Percentiles rank a stretch among this genome's conserved stretches.
These are phyloP conservation scores for Paspalum notatum DNA, from an alignment of 176 grass and related monocot genomes.

Conservation along the genomic window DNA sequence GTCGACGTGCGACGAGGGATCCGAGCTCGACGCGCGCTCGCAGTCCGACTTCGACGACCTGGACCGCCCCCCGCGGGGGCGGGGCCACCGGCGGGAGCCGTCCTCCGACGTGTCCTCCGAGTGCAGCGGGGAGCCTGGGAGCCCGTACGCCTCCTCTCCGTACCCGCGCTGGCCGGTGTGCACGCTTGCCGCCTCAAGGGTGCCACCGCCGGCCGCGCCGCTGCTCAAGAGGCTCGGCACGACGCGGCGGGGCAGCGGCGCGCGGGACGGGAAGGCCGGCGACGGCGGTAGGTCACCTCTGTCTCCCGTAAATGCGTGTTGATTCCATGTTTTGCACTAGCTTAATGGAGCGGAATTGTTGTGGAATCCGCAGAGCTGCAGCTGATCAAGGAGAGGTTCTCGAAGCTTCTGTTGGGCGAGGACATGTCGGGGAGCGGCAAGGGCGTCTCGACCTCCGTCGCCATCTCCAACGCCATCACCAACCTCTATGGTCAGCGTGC, in stretches of 20 bases:
- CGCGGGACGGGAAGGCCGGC: conserved; percentile 44
- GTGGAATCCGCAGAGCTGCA: conserved; percentile 60
- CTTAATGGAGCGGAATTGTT: neutral
- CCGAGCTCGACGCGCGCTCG: conserved; percentile 59
- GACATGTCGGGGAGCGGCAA: conserved; percentile 95
- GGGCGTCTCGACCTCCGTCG: conserved; percentile 76
- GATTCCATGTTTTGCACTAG: neutral
- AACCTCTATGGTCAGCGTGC: conserved; percentile 75
- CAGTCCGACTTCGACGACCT: conserved; percentile 50
- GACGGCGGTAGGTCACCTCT: conserved; percentile 47
- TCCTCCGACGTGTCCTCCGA: conserved; percentile 66
- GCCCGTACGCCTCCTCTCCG: conserved; percentile 59
- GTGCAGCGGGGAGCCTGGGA: conserved; percentile 67
- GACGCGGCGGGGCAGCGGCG: conserved; percentile 31
- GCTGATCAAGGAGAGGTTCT: conserved; percentile 81
- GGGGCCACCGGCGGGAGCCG: conserved; percentile 26
- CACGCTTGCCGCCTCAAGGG: conserved; percentile 37
- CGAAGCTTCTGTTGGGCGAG: conserved; percentile 87
- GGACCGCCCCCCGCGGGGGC: neutral
- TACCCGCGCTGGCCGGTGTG: conserved; percentile 59
- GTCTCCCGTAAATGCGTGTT: neutral
- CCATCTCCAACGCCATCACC: conserved; percentile 94
- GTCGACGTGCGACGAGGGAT: conserved; percentile 65
- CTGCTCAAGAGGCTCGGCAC: conserved; percentile 61
- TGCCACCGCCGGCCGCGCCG: conserved; percentile 27